A percentile compares a stretch with the other conserved stretches of the same genome.
Conservation (phyloP, 1,139 yeast genomes). For the Debaryomycetaceae sp. region DNA sequence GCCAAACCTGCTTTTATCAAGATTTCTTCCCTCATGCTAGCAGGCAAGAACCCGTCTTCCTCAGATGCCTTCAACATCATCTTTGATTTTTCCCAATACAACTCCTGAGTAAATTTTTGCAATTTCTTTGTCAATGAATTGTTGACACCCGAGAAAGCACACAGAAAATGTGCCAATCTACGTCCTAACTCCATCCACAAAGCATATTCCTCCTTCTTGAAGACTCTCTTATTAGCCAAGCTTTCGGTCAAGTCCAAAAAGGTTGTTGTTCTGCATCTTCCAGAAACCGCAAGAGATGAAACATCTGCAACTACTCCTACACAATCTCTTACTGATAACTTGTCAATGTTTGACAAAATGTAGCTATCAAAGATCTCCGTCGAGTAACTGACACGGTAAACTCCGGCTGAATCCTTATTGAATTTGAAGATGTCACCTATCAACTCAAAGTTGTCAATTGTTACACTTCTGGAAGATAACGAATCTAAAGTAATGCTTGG, state of each 20-base stretch:
- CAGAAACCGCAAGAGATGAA: slow-evolving; percentile 58
- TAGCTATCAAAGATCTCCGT: slow-evolving; percentile 40
- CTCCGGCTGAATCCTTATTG: slow-evolving; percentile 61
- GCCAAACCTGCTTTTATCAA: slow-evolving; percentile 51
- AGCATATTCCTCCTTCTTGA: slow-evolving; percentile 42
- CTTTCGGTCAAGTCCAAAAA: slow-evolving; percentile 42
- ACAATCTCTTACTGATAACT: slow-evolving; percentile 55
- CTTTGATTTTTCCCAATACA: slow-evolving; percentile 42
- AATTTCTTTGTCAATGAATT: slow-evolving; percentile 34
- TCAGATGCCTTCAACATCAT: slow-evolving; percentile 26
- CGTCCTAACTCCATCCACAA: slow-evolving; percentile 65
- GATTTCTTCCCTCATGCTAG: slow-evolving; percentile 50
- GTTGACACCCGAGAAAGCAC: slow-evolving; percentile 48
- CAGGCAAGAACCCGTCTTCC: slow-evolving; percentile 40
- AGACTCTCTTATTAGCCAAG: slow-evolving; percentile 7
- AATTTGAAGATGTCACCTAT: slow-evolving; percentile 46
- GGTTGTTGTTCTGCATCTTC: slow-evolving; percentile 49
- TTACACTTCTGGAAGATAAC: slow-evolving; percentile 18
- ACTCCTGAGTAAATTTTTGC: slow-evolving; percentile 32
- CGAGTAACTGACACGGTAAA: slow-evolving; percentile 66
- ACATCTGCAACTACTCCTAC: slow-evolving; percentile 68
- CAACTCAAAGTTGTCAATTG: slow-evolving; percentile 21
- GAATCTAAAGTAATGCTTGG: slow-evolving; percentile 13
- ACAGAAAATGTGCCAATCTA: slow-evolving; percentile 39
- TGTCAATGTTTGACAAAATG: slow-evolving; percentile 41